Evolutionary conservation across 345 rosid species (phyloP), one percentile per base, ranked within the genome.

Genomic region (Populus tremula): DNA sequence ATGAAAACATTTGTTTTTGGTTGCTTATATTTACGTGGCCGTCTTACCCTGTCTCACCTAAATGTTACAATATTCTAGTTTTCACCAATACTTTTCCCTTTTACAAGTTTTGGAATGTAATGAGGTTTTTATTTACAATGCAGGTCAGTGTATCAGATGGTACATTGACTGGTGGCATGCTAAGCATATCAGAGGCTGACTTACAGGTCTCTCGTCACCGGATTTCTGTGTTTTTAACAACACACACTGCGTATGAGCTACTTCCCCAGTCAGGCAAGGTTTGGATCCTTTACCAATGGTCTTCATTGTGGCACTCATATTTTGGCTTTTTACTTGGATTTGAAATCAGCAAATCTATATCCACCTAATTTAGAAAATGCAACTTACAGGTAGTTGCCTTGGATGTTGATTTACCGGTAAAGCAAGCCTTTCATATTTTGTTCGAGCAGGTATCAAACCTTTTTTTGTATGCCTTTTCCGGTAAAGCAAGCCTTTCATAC

Each of bases 241-340:
- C 87, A 16, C 94, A 92, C 67, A 93, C 92, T 69, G 96, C 94
- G 67, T 93, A 93, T 50, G 99, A 96, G 87, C 89, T 96, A 79
- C 93, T 96, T 84, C 99, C 99, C 12, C 93, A 91, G 87, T 96
- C 98, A 33, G 94, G 97, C 90, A 96, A 96, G 99, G 99, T 96
- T 81, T 87, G 97, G 78, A 77, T 84, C 63, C 78, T 72, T 85
- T 66, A 73, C 84, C 79, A 64, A 68, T 11, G 6, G 35, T 67
- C 74, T 71, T 72, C 39, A 43, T 43, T 35, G 63, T 31, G 25
- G 77, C 56, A 39, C 29, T n/a, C 10, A 33, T 31, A 25, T 72
- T 54, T 39, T 36, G 6, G 35, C 18, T 17, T 63, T 38, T 70
- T 69, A 18, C 63, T 72, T 49, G 67, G 66, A 43, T 62, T 45